Percentiles rank a stretch among this genome's conserved stretches.
These are phyloP conservation scores for Ophiostoma himal-ulmi DNA, from an alignment of 2,329 filamentous ascomycete species.

Conservation along the genomic window DNA sequence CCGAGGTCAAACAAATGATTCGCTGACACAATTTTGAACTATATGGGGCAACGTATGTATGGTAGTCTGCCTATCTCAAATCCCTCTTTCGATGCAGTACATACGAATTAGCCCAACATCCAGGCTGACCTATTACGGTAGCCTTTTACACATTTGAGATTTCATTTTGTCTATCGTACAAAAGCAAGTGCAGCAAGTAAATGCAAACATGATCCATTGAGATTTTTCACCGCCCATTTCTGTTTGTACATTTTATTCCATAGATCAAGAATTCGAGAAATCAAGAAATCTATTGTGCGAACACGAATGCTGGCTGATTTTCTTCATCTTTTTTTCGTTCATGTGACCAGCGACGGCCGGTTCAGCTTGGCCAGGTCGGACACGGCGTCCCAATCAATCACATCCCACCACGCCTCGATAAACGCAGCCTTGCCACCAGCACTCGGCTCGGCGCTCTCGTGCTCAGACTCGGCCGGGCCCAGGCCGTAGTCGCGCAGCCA, in stretches of 20 bases:
- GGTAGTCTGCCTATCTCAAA: no score
- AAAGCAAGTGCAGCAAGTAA: neutral
- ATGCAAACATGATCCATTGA: neutral
- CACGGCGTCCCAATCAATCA: conserved; percentile 78
- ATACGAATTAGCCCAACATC: no score
- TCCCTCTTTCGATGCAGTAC: no score
- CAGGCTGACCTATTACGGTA: no score
- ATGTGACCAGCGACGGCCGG: conserved; percentile 26
- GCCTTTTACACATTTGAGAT: neutral
- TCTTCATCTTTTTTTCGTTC: neutral
- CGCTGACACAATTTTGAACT: no score
- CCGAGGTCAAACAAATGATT: no score
- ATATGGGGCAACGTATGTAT: no score
- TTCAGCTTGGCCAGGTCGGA: conserved; percentile 37
- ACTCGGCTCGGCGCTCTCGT: conserved; percentile 37
- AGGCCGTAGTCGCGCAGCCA: conserved; percentile 77
- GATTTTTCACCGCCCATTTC: neutral
- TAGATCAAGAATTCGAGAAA: neutral
- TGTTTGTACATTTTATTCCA: neutral
- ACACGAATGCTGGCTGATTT: neutral
- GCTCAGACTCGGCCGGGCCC: conserved; percentile 30
- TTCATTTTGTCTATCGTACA: conserved; percentile 5
- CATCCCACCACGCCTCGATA: conserved; percentile 78
- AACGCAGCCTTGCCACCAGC: conserved; percentile 68
- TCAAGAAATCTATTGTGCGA: neutral